Evolutionary conservation across 2,329 filamentous ascomycete genomes (phyloP), one percentile per base, ranked within the genome.

Genomic region (Exophiala sp.): DNA sequence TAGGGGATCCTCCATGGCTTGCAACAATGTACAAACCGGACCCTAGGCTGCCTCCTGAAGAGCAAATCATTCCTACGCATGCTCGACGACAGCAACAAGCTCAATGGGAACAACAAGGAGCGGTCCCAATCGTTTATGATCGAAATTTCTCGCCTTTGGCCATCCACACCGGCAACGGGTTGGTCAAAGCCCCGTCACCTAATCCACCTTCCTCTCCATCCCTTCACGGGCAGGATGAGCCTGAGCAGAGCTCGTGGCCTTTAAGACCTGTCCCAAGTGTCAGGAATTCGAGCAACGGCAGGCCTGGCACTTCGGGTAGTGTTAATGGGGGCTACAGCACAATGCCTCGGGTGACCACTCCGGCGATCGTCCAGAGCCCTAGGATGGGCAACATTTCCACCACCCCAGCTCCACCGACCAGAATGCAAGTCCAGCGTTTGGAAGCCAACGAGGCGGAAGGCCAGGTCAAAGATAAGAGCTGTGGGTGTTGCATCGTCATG

Each of bases 1-100:
- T 97, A 72, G 93, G 93, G 16, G 91, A 97, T 46, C 89, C 93
- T 8, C 93, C 93, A 44, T 98, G 93, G 93, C 80, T 97, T 69
- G 80, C 93, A 39, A 87, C 86, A 18, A 88, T 95, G 69, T 98
- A 96, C 69, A 95, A 94, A 64, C 93, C 93, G 0, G 93, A 98
- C 65, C 93, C 93, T 23, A 84, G 89, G 53, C 74, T 98, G 27
- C 93, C 93, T 4, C 93, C 89, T 0, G 93, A 98, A 55, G 87
- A 98, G 67, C 93, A 98, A 65, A 82, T 98, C 46, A 80, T 98
- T 9, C 93, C 93, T 1, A 97, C 93, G 0, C 89, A 97, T 56
- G 93, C 93, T 10, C 88, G 85, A 62, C 80, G 88, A 48, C 77
- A 97, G 67, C 87, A 93, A 66, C 91, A 96, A 70, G 89, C 96